Conservation (phyloP, 2,329 filamentous ascomycete species). For the Pseudocercospora cruenta region DNA sequence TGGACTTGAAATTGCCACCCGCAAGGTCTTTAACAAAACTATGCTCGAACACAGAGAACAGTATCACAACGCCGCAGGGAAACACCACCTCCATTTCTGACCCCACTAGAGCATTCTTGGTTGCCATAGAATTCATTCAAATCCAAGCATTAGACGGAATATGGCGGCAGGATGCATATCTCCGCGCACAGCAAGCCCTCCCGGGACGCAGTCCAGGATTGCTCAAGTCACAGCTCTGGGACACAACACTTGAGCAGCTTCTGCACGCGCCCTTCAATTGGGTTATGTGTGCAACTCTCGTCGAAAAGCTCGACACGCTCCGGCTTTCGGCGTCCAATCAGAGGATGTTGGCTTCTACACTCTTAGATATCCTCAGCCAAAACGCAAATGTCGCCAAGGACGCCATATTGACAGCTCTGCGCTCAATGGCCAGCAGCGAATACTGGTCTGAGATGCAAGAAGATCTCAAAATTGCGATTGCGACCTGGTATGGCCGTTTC, state of each 20-base stretch:
- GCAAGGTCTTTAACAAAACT: slow-evolving; percentile 43
- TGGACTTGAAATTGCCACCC: slow-evolving; percentile 44
- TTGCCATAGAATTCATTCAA: slow-evolving; percentile 33
- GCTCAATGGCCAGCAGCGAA: slow-evolving; percentile 13
- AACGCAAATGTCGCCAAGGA: slow-evolving; percentile 14
- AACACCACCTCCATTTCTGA: slow-evolving; percentile 38
- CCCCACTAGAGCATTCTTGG: slow-evolving; percentile 26
- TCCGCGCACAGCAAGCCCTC: slow-evolving; percentile 27
- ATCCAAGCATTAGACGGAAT: slow-evolving; percentile 20
- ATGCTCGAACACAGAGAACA: slow-evolving; percentile 44
- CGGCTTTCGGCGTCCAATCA: slow-evolving; percentile 20
- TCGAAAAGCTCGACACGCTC: slow-evolving; percentile 15
- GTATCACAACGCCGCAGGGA: slow-evolving; percentile 47
- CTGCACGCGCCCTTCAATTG: slow-evolving; percentile 19
- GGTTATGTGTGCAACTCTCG: slow-evolving; percentile 19
- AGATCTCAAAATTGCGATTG: slow-evolving; percentile 32
- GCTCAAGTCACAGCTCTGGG: slow-evolving; percentile 29
- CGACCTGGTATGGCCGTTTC: slow-evolving; percentile 30
- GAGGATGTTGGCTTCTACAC: slow-evolving; percentile 18
- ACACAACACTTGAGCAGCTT: slow-evolving; percentile 20
- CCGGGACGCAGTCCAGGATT: slow-evolving; percentile 18
- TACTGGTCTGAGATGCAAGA: slow-evolving; percentile 29
- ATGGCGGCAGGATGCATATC: slow-evolving; percentile 30
- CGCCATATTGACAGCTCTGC: slow-evolving; percentile 25
- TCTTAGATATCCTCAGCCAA: slow-evolving; percentile 21